Evolutionary conservation across 192 early-diverging fungal species (phyloP), one percentile per base, ranked within the genome.

Genomic region (Chytriomyces confervae): DNA sequence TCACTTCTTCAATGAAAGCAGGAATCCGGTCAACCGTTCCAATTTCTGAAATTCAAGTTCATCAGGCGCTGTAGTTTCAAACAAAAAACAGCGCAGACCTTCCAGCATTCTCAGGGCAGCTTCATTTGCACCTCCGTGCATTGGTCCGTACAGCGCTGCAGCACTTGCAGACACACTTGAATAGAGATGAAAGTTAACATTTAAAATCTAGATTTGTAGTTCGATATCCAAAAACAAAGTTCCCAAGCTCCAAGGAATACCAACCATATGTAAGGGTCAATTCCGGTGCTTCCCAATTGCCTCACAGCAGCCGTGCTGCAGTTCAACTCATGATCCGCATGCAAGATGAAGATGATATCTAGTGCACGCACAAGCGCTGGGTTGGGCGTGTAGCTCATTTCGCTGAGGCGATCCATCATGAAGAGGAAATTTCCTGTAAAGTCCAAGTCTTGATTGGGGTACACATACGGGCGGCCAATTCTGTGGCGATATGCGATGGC

Each of bases 301-400:
- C 91, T 76, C 85, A 92, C 92, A 20, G 90, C 90, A 5, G 90
- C 91, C 36, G 82, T 86, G 36, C 76, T 78, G 61, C 83, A 86
- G 50, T 89, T 88, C 20, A 84, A 68, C 61, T 86, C 86, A 64
- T 87, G 86, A 65, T 91, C 91, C 29, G 91, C 91, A 61, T 92
- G 89, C 63, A 92, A 75, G 73, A 92, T 92, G 77, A 92, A 92
- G 62, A 92, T 81, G 44, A 92, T 77, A 79, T 92, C 91, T 50
- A 92, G 81, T 5, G 90, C 90, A n/a, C 79, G 66, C 6, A 88
- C 85, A 47, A 92, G 83, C 18, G 79, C 79, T 43, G 89, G 82
- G 71, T 92, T 83, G 23, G 91, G 91, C 11, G 77, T 68, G 60
- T 92, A 92, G 51, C 91, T 81, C 49, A 78, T 75, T 72, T 92